Percentiles rank a stretch among this genome's conserved stretches.
phyloP scores from a whole-genome alignment of 1,139 yeast genomes.

The Candida glucosophila region DNA sequence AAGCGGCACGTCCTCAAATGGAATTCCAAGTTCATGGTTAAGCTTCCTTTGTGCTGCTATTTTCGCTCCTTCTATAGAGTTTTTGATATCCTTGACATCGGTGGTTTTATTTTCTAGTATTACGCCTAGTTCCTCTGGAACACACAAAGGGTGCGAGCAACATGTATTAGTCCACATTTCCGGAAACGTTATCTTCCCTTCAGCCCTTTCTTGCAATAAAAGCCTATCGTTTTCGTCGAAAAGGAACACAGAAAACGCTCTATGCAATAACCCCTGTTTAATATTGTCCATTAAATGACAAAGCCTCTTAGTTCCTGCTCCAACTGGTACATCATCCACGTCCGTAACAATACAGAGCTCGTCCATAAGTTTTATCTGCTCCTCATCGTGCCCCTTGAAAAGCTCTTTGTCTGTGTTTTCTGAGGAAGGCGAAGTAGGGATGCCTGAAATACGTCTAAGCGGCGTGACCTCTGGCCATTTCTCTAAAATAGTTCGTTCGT shows the following conservation, averaged over 20 bases:
- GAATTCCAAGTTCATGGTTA: constrained; percentile 87
- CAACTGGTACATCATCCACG: constrained; percentile 77
- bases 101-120: constrained; percentile 13
- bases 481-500: constrained; percentile 46
- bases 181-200: constrained; percentile 93
- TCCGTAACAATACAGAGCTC: constrained; percentile 93
- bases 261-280: constrained; percentile 74
- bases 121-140: constrained; percentile 68
- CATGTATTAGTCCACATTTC: constrained; percentile 98
- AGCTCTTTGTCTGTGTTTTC: constrained; percentile 21
- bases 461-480: constrained; percentile 62
- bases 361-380: constrained; percentile 91
- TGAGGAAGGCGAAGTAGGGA: constrained; percentile 25
- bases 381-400: constrained; percentile 83
- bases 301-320: constrained; percentile 88
- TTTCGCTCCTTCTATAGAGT: constrained; percentile 70
- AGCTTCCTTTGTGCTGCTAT: constrained; percentile 88
- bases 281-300: constrained; percentile 90
- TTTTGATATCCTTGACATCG: constrained; percentile 33
- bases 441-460: constrained; percentile 38
- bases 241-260: constrained; percentile 91
- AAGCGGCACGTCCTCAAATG: constrained; percentile 50
- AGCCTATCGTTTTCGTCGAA: constrained; percentile 73
- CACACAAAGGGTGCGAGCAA: constrained; percentile 93
- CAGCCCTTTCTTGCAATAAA: constrained; percentile 88